Percentiles rank a stretch among this genome's conserved stretches.
Evolutionary conservation across 1,284 basidiomycete species (phyloP).

Genomic region (Cutaneotrichosporon sp.): DNA sequence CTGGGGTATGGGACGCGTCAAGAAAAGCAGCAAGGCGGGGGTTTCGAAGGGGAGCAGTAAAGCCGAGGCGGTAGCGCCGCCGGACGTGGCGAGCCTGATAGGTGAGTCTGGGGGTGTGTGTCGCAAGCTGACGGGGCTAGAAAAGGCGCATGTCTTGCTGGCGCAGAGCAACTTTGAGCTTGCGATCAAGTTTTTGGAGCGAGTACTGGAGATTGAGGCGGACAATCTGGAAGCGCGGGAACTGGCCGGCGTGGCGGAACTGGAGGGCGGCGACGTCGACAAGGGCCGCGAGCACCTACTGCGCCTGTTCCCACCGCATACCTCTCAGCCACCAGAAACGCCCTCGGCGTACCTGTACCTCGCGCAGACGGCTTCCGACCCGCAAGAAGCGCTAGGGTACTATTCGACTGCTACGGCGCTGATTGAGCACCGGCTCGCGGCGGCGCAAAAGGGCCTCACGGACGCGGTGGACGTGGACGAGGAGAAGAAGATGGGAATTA

Average conservation of each 20-base stretch:
- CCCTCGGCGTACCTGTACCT: slow-evolving; percentile 84
- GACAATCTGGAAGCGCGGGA: slow-evolving; percentile 68
- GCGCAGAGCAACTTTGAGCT: slow-evolving; percentile 79
- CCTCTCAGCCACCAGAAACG: slow-evolving; percentile 53
- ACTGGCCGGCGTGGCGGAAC: slow-evolving; percentile 67
- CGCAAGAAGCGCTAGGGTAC: slow-evolving; percentile 67
- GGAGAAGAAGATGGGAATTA: slow-evolving; percentile 65
- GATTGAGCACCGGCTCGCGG: slow-evolving; percentile 57
- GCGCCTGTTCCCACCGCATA: slow-evolving; percentile 58
- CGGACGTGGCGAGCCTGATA: slow-evolving; percentile 24
- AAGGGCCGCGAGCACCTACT: slow-evolving; percentile 56
- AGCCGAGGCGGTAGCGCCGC: slow-evolving; percentile 7
- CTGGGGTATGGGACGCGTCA: slow-evolving; percentile 19
- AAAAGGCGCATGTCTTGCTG: slow-evolving; percentile 63
- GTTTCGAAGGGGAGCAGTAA: slow-evolving; percentile 3
- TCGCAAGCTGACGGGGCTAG: slow-evolving; percentile 17
- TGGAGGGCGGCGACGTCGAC: slow-evolving; percentile 72
- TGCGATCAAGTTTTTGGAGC: slow-evolving; percentile 64
- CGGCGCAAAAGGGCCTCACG: slow-evolving; percentile 22
- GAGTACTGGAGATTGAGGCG: slow-evolving; percentile 63
- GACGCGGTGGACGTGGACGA: slow-evolving; percentile 57
- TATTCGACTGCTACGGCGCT: slow-evolving; percentile 77
- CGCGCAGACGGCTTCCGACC: slow-evolving; percentile 71
- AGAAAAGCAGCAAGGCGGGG: slow-evolving; percentile 6
- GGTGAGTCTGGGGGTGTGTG: slow-evolving; percentile 13